A percentile compares a stretch with the other conserved stretches of the same genome.
These are phyloP conservation scores for Aspergillus alliaceus DNA, from an alignment of 2,329 filamentous ascomycete genomes.

Conservation along the genomic window DNA sequence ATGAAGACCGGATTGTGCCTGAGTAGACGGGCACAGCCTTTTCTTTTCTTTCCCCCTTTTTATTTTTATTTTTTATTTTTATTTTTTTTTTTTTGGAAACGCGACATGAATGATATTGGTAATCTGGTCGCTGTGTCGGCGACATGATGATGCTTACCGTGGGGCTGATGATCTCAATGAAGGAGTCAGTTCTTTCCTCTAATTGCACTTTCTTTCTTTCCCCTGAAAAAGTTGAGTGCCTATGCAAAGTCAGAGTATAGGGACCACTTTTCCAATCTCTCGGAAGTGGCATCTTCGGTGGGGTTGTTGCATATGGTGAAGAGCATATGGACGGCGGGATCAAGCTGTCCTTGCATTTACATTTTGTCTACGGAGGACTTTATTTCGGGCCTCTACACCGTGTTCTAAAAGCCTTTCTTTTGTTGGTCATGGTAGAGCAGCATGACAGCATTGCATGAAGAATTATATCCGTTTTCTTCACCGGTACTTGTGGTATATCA, in stretches of 20 bases:
- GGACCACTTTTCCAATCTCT: background rate
- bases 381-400: background rate
- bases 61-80: no score
- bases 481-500: background rate
- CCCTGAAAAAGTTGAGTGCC: background rate
- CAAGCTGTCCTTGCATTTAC: slow-evolving; percentile 6
- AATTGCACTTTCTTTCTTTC: slow-evolving; percentile 1
- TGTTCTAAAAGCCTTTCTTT: background rate
- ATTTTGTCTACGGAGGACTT: background rate
- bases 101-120: slow-evolving; percentile 1
- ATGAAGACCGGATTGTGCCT: slow-evolving; percentile 31
- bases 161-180: slow-evolving; percentile 10
- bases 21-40: slow-evolving; percentile 10
- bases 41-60: no score
- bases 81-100: background rate
- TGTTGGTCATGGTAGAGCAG: background rate
- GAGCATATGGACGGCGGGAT: slow-evolving; percentile 4
- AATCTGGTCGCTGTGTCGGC: background rate
- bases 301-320: slow-evolving; percentile 1
- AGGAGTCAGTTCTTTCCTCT: slow-evolving; percentile 7
- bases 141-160: background rate
- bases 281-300: background rate
- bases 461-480: background rate
- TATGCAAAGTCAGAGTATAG: background rate
- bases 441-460: slow-evolving; percentile 2